These are phyloP conservation scores for Akanthomyces dipterigenus DNA, from an alignment of 2,329 filamentous ascomycete genomes.

Conservation along the genomic window DNA sequence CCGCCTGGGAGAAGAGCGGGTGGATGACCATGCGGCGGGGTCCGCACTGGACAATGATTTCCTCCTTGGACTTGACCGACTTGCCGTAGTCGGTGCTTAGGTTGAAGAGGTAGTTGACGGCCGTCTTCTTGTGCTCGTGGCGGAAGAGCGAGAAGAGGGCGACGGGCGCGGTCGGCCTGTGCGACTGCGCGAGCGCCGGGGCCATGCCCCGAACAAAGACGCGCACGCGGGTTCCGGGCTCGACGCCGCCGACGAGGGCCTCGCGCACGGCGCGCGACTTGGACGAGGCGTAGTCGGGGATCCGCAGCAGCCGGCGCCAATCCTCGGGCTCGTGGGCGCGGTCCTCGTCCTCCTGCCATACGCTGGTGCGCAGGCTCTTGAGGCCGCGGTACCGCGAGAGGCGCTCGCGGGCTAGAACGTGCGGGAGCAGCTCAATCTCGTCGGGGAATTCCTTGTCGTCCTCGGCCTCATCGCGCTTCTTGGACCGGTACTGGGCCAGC, in stretches of 20 bases:
- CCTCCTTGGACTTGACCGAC: constrained; percentile 85
- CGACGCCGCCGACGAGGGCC: constrained; percentile 80
- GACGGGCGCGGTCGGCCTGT: constrained; percentile 50
- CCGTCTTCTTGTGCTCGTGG: constrained; percentile 91
- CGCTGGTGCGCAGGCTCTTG: constrained; percentile 81
- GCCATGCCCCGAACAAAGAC: constrained; percentile 60
- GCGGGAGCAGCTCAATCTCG: constrained; percentile 88
- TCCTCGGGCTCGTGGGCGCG: constrained; percentile 80
- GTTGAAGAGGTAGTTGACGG: constrained; percentile 83
- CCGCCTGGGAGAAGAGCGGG: constrained; percentile 82
- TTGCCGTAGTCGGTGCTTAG: constrained; percentile 68
- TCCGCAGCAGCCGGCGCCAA: constrained; percentile 77
- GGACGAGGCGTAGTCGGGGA: constrained; percentile 84
- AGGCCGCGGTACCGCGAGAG: constrained; percentile 81
- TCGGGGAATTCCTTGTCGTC: constrained; percentile 96
- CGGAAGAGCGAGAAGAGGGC: constrained; percentile 80
- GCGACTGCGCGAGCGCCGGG: constrained; percentile 35
- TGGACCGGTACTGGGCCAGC: constrained; percentile 72
- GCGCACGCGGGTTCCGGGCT: constrained; percentile 74
- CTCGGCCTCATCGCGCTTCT: constrained; percentile 71
- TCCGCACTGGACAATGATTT: constrained; percentile 86
- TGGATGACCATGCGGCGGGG: constrained; percentile 81
- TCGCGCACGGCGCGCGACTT: constrained; percentile 72
- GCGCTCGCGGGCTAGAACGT: constrained; percentile 78
- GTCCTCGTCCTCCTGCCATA: constrained; percentile 87